Conservation (phyloP, 805 yeast genomes). For the Kluyveromyces aestuarii region DNA sequence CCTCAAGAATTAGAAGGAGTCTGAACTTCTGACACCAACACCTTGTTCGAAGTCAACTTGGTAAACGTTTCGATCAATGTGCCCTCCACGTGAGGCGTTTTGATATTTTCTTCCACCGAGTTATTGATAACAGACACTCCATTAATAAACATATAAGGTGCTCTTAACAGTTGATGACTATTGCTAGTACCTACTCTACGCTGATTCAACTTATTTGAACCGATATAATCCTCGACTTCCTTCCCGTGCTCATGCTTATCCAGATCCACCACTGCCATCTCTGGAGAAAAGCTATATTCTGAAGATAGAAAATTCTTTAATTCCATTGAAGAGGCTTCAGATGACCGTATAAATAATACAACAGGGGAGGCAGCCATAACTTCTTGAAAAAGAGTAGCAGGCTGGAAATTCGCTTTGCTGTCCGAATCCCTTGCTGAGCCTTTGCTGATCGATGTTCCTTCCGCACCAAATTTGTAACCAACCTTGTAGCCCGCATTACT, state of each 20-base stretch:
- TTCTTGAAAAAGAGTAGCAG: constrained; percentile 31
- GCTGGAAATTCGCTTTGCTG: background rate
- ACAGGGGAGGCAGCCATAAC: constrained; percentile 56
- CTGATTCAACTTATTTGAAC: constrained; percentile 4
- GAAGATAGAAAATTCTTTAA: constrained; percentile 54
- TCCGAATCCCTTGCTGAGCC: background rate
- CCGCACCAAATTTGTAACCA: background rate
- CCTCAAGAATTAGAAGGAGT: constrained; percentile 20
- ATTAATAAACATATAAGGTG: constrained; percentile 22
- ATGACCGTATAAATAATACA: constrained; percentile 39
- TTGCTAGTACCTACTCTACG: background rate
- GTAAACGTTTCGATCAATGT: constrained; percentile 12
- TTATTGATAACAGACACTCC: constrained; percentile 15
- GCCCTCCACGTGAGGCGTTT: constrained; percentile 10
- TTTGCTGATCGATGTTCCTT: background rate
- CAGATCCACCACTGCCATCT: constrained; percentile 66
- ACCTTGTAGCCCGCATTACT: background rate
- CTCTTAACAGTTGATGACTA: background rate
- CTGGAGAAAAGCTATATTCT: constrained; percentile 61
- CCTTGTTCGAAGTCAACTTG: constrained; percentile 13
- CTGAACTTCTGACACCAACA: constrained; percentile 12
- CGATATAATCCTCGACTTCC: constrained; percentile 58
- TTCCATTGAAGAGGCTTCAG: constrained; percentile 62
- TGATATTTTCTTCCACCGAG: constrained; percentile 10
- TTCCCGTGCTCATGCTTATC: constrained; percentile 67